Evolutionary conservation across 2,329 filamentous ascomycete species (phyloP).

Genomic region (Fusarium xyrophilum): DNA sequence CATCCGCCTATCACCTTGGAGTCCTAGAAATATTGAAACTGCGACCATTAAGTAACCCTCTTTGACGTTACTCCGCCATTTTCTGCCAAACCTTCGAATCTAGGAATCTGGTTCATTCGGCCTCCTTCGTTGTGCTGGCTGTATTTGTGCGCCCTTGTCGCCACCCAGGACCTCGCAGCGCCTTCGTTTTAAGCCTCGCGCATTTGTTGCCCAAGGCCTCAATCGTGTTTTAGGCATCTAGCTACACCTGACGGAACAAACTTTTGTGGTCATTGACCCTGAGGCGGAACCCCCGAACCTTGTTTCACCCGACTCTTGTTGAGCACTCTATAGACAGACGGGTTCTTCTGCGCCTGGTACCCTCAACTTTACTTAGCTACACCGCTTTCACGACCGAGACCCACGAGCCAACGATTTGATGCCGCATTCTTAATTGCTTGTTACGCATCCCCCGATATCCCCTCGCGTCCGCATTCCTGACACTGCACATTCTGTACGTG

Average conservation of each 20-base stretch:
- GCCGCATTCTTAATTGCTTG: slow-evolving; percentile 27
- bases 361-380: slow-evolving; percentile 14
- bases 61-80: slow-evolving; percentile 37
- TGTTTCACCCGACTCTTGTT: not conserved
- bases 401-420: slow-evolving; percentile 36
- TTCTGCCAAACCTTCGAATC: slow-evolving; percentile 5
- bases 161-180: slow-evolving; percentile 9
- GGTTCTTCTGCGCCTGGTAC: slow-evolving; percentile 7
- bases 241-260: slow-evolving; percentile 15
- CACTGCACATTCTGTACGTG: slow-evolving; percentile 10
- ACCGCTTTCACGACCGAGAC: slow-evolving; percentile 38
- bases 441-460: slow-evolving; percentile 18
- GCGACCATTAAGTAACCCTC: slow-evolving; percentile 29
- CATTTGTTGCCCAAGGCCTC: slow-evolving; percentile 28
- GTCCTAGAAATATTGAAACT: slow-evolving; percentile 9
- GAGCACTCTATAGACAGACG: slow-evolving; percentile 16
- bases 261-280: slow-evolving; percentile 3
- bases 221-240: not conserved
- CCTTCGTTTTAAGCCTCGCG: slow-evolving; percentile 1
- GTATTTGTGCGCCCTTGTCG: slow-evolving; percentile 16
- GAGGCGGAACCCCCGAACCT: slow-evolving; percentile 1
- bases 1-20: slow-evolving; percentile 13
- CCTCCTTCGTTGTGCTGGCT: slow-evolving; percentile 38
- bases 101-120: slow-evolving; percentile 18
- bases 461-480: slow-evolving; percentile 4